Evolutionary conservation across 495 filamentous ascomycete genomes (phyloP), one percentile per base, ranked within the genome.

Genomic region (Polyplosphaeria fusca): DNA sequence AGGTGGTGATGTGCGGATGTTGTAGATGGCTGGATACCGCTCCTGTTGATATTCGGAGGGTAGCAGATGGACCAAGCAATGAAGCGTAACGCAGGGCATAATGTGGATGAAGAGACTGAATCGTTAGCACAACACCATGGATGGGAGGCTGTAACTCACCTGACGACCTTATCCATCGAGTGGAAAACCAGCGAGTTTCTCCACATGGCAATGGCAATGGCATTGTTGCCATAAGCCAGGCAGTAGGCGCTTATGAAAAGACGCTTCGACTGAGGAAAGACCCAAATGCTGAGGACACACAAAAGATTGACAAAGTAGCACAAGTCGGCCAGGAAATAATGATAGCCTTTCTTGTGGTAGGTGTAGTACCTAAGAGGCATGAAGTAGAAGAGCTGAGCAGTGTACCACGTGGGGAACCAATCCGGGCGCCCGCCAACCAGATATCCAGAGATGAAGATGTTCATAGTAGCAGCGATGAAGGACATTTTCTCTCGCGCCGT

Each of bases 171-270:
- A 74, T 98, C 93, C 71, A 97, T 83, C 55, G 87, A 91, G 73
- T 98, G 93, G 74, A 98, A 97, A 32, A 98, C 93, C 72, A 98
- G 79, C 19, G 90, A 95, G 70, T 98, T 98, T 52, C 93, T 84
- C 93, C 93, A 98, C 92, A 98, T 96, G 58, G 93, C 94, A 70
- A 98, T 97, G 16, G 93, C 93, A 45, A 94, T 84, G 43, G 93
- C 93, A 68, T 98, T 98, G 72, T 98, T 98, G 50, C 93, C 93
- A 55, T 86, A 91, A 16, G 90, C 87, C 49, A 98, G 77, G 63
- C 93, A 97, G 70, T 88, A 97, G 12, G 90, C 87, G 60, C 89
- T 86, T 60, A 95, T 95, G 69, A 98, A 91, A 14, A 98, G 77
- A 44, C 93, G 84, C 67, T 94, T 95, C 16, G 91, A 96, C 25